Base-by-base conservation (phyloP, 805 yeast species). In the Saturnispora saitoi region DNA sequence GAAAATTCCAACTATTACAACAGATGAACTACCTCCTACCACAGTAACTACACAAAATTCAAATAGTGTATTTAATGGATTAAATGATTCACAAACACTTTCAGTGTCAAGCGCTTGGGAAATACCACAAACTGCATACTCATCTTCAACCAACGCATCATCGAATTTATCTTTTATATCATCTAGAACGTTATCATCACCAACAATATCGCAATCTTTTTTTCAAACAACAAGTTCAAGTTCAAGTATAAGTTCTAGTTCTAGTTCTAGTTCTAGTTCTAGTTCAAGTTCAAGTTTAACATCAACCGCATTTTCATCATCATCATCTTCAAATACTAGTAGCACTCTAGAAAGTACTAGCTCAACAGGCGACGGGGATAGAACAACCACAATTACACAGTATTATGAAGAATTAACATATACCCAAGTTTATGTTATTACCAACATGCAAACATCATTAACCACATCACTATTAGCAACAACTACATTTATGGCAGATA, bases 361-460 rank as follows among this genome's bases (percentile, higher is more conserved):
- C 17, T n/a, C 32, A n/a, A 32, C 14, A 22, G n/a, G 37, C 15
- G 32, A 22, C 20, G 38, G 43, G n/a, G 29, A 22, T 32, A 31
- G 45, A 7, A 53, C 61, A 4, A 50, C 57, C 14, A 53, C 56
- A 3, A 40, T 53, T 29, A 53, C 54, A 15, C 45, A 53, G 39
- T 51, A 47, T 29, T 38, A 49, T 28, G 54, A 53, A 31, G 42
- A 47, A 4, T 48, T 53, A 22, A 51, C 55, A 3, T 63, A 63
- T 48, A 58, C 65, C 4, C 68, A 64, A 49, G 51, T 53, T 9
- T 61, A 57, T 46, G 55, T 63, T 22, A 57, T 65, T 7, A 62
- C 69, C 0, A 67, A 51, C 26, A 24, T 57, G 5, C n/a, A 51
- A 3, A 57, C 61, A 3, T 60, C 66, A 1, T 51, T 61, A 36